phyloP scores from a whole-genome alignment of 345 rosid species.

The Clarkia xantiana region DNA sequence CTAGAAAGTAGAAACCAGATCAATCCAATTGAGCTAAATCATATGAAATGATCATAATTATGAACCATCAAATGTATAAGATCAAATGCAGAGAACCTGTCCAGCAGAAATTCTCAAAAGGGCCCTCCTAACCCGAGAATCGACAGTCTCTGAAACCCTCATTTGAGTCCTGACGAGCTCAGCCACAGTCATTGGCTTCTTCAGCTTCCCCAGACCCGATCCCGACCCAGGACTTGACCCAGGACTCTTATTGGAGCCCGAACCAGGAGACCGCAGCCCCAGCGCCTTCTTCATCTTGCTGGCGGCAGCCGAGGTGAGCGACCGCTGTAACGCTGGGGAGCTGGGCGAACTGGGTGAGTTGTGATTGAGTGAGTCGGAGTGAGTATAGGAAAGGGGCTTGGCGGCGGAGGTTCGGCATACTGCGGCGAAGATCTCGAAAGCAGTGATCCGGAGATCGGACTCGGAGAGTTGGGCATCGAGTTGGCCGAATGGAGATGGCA shows the following conservation, averaged over 20 bases:
- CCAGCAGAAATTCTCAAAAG: slow-evolving; percentile 71
- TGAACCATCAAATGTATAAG: not conserved
- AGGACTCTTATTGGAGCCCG: slow-evolving; percentile 53
- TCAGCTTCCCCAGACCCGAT: slow-evolving; percentile 41
- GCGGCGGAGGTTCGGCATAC: slow-evolving; percentile 72
- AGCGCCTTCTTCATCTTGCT: slow-evolving; percentile 92
- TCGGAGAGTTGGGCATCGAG: slow-evolving; percentile 57
- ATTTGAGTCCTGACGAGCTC: slow-evolving; percentile 91
- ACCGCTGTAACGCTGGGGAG: slow-evolving; percentile 45
- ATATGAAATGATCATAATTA: not conserved
- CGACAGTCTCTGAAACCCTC: slow-evolving; percentile 61
- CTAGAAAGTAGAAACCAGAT: slow-evolving; percentile 6
- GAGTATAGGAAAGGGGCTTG: slow-evolving; percentile 34
- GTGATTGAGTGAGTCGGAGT: slow-evolving; percentile 28
- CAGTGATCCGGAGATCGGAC: slow-evolving; percentile 66
- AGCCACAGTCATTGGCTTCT: slow-evolving; percentile 60
- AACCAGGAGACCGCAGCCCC: slow-evolving; percentile 65
- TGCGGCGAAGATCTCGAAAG: slow-evolving; percentile 91
- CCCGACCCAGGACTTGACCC: slow-evolving; percentile 26
- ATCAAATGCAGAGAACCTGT: slow-evolving; percentile 33
- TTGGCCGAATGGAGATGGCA: slow-evolving; percentile 68
- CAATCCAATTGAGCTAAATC: slow-evolving; percentile 8
- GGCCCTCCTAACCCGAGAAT: slow-evolving; percentile 83
- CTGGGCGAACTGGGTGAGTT: slow-evolving; percentile 31
- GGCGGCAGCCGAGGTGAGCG: slow-evolving; percentile 83